Evolutionary conservation across 495 filamentous ascomycete species (phyloP).

Genomic region (Penicillium nucicola): DNA sequence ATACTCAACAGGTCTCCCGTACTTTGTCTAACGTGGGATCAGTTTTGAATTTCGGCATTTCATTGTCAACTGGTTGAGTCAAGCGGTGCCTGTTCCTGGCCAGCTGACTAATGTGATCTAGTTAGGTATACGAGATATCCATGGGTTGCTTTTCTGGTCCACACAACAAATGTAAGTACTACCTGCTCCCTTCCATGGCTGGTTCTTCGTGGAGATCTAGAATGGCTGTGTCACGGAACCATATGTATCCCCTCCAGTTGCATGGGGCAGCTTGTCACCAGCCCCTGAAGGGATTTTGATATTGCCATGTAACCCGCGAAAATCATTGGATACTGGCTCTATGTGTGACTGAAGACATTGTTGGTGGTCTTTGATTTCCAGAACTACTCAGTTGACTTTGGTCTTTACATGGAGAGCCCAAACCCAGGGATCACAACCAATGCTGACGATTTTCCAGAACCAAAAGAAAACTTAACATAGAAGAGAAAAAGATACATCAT

Average conservation of each 20-base stretch:
- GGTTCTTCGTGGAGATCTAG: background rate
- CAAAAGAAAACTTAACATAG: background rate
- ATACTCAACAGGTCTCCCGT: background rate
- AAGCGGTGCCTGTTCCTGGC: background rate
- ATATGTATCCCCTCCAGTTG: background rate
- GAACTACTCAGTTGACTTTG: background rate
- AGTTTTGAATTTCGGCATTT: background rate
- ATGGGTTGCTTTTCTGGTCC: background rate
- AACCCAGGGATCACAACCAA: too few relatives aligned
- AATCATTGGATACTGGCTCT: background rate
- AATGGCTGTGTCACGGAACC: background rate
- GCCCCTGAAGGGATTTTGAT: constrained; percentile 1
- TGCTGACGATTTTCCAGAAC: background rate
- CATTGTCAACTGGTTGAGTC: background rate
- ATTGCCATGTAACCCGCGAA: background rate
- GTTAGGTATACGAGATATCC: background rate
- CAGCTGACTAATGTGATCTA: background rate
- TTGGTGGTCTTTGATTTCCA: background rate
- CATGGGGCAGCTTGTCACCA: background rate
- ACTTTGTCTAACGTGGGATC: background rate
- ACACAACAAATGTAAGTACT: constrained; percentile 3
- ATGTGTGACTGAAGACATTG: too few relatives aligned
- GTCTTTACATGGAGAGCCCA: too few relatives aligned
- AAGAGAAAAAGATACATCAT: constrained; percentile 13
- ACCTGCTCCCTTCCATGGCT: background rate